These are phyloP conservation scores for Hypoxylon fuscum DNA, from an alignment of 495 filamentous ascomycete species.

Conservation along the genomic window DNA sequence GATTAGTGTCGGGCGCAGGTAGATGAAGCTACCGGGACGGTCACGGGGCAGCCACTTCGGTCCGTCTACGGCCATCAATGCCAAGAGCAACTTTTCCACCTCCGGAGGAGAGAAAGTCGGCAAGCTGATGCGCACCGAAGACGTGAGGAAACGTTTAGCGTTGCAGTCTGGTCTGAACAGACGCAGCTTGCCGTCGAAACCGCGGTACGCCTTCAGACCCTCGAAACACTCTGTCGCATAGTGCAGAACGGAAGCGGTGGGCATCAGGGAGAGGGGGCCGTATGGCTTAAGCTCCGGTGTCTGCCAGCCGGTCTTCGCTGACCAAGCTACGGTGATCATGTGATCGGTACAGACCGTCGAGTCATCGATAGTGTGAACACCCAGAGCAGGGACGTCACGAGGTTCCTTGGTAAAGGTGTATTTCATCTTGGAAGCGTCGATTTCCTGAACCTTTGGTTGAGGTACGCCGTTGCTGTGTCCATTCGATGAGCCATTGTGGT, in stretches of 20 bases:
- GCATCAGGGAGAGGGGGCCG: slow-evolving; percentile 81
- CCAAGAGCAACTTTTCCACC: slow-evolving; percentile 78
- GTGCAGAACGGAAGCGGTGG: slow-evolving; percentile 85
- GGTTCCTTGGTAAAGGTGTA: slow-evolving; percentile 72
- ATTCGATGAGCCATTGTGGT: slow-evolving; percentile 32
- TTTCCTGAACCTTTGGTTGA: slow-evolving; percentile 46
- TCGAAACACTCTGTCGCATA: slow-evolving; percentile 96
- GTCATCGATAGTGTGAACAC: slow-evolving; percentile 52
- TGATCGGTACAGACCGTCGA: slow-evolving; percentile 82
- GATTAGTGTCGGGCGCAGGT: slow-evolving; percentile 84
- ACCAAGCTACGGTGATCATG: slow-evolving; percentile 86
- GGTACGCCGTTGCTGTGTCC: slow-evolving; percentile 36
- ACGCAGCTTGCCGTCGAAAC: slow-evolving; percentile 80
- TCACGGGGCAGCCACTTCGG: slow-evolving; percentile 81
- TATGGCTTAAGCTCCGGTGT: slow-evolving; percentile 82
- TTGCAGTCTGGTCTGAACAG: slow-evolving; percentile 87
- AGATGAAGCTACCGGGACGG: slow-evolving; percentile 73
- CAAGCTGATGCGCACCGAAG: slow-evolving; percentile 76
- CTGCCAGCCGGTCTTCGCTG: slow-evolving; percentile 71
- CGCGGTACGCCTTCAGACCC: slow-evolving; percentile 87
- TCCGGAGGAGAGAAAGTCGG: slow-evolving; percentile 77
- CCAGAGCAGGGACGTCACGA: slow-evolving; percentile 72
- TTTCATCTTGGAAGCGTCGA: slow-evolving; percentile 79
- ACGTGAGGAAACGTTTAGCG: slow-evolving; percentile 74
- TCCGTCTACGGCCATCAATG: slow-evolving; percentile 73